Base-by-base conservation (phyloP, 768 basidiomycete species). In the Pholiota molesta region DNA sequence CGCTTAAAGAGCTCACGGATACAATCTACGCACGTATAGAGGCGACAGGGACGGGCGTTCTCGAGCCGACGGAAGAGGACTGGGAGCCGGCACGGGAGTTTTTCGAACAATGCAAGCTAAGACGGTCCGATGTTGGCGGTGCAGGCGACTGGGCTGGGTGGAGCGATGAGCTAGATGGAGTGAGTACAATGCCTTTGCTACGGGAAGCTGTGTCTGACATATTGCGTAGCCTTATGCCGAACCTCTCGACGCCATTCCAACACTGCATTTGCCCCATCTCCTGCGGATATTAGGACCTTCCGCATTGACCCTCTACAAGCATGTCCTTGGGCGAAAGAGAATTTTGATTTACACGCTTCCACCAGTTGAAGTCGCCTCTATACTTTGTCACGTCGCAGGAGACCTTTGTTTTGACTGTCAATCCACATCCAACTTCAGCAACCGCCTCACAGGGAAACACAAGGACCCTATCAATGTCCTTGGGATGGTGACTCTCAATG, bases 301-400 rank as follows among this genome's bases (percentile, higher is more conserved):
- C 1, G 84, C 86, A 0, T 74, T 94, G 37, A 94, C 91, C 0
- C 73, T 94, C 2, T 92, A 91, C 76, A 93, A 93, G 68, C 86
- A 93, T 66, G 83, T 92, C 16, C 79, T 94, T 5, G 88, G 87
- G 0, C 83, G 92, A 6, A 85, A 81, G 56, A 80, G 93, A 16
- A 84, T 94, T n/a, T 77, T 95, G 39, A 88, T 95, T 35, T 91
- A 91, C 70, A 91, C 92, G 0, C 77, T 86, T 1, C 91, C 92
- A 0, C 90, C 92, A 0, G 90, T 94, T 13, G 90, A 94, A 69
- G 84, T 86, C 0, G 90, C 92, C 0, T 93, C 90, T 64, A 81
- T 90, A 4, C 79, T 95, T 35, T 90, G 90, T 59, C 88, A 90
- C 55, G 85, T 89, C 5, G 89, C 84, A 39, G 87, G 77, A 0